Base-by-base conservation (phyloP, 2,329 filamentous ascomycete species). In the Hypoxylon sp. region DNA sequence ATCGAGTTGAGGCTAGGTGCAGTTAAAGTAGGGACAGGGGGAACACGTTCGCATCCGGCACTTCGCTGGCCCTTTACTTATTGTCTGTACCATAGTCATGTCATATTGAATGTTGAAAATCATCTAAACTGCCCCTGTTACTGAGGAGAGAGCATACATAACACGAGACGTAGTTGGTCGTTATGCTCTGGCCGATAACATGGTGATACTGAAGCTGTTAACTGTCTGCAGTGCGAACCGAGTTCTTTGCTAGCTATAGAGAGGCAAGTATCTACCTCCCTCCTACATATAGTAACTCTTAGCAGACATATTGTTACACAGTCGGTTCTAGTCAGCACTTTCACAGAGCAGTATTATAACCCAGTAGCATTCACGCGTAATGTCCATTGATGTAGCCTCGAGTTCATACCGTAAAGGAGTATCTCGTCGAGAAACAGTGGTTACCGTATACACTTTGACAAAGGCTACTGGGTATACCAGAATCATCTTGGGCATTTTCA, bases 11-110 rank as follows among this genome's bases (percentile, higher is more conserved):
- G 56, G 59, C 60, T 64, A 56, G 58, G 58, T 67, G 58, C 60
- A 63, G 55, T 49, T 64, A 55, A 62, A 66, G 52, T 64, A 59
- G 59, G 62, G 60, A 57, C 53, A 49, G 45, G 48, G 55, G 62
- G 58, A 62, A 62, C 47, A 62, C 57, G 65, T 65, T 64, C 57
- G 59, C 62, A 67, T 66, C 55, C 60, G 69, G 67, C 64, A 53
- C 67, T 60, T 63, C 47, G 61, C 60, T 61, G 66, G 62, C 62
- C 50, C 64, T 66, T 63, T 62, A 61, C 63, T 67, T 69, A 55
- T 62, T 67, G 64, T 68, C 59, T 71, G 69, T 71, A 71, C 62
- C 64, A 71, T 71, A 70, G 64, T 67, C 67, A 70, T 69, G 61
- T 69, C 63, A 68, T 67, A 68, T 64, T 63, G 63, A 70, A 71